Evolutionary conservation across 495 filamentous ascomycete genomes (phyloP), one percentile per base, ranked within the genome.

Genomic region (Pyronema domesticum): DNA sequence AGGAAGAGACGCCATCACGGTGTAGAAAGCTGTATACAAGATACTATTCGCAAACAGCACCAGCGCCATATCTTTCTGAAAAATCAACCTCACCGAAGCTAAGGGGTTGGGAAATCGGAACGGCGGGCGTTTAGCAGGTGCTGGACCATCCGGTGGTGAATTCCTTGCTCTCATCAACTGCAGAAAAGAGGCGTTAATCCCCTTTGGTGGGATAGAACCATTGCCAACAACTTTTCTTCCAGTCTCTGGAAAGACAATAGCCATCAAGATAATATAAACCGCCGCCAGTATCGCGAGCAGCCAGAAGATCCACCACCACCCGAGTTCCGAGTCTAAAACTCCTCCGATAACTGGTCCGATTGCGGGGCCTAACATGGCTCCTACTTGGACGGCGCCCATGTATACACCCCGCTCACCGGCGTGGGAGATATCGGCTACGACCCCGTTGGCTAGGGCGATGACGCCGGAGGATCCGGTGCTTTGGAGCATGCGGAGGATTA

Each of bases 271-370:
- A 7, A 79, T 64, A 63, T 73, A 78, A 15, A 68, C 67, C 0
- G 69, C 75, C 10, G 71, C 68, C 30, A 79, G 60, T 43, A 86
- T 84, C 46, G 73, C 70, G 33, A 84, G 69, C 57, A 86, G 85
- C 81, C 81, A 86, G 62, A 87, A 89, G 42, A 84, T 81, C 46
- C 75, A 71, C 19, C 77, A 62, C 83, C 82, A 88, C 0, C 79
- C 80, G 0, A 85, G 69, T 45, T 75, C 82, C 34, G 82, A 71
- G 7, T 72, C 68, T 0, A 86, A 67, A 0, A 85, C 55, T 0
- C 82, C 82, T 1, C 83, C 82, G 14, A 86, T 71, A 0, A 83
- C 71, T 0, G 80, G 81, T 1, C 76, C 78, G 3, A 83, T 54
- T 0, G 75, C 69, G 3, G 78, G 76, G 0, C 75, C 77, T n/a